These are phyloP conservation scores for Stephania cephalantha DNA, from an alignment of 164 flowering plant species.

Conservation along the genomic window DNA sequence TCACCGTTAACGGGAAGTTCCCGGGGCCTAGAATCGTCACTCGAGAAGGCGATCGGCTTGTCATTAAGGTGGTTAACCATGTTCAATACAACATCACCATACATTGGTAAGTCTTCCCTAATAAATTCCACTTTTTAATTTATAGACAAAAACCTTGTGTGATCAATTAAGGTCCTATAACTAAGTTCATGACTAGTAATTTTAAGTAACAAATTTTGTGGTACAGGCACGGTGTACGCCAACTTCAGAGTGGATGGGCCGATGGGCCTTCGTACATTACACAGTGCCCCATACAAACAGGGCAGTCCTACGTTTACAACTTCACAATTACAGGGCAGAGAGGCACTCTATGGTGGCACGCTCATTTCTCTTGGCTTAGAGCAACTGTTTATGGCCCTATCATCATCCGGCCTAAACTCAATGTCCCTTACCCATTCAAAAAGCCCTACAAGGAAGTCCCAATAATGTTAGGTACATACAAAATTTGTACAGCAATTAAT, in stretches of 20 bases:
- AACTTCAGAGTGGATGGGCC: conserved; percentile 44
- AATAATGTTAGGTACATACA: conserved; percentile 39
- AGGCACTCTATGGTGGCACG: conserved; percentile 60
- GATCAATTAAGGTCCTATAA: neutral
- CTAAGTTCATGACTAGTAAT: neutral
- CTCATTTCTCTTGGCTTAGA: conserved; percentile 52
- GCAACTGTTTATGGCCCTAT: conserved; percentile 48
- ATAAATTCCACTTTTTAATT: neutral
- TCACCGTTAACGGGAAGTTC: conserved; percentile 17
- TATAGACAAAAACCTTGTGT: neutral
- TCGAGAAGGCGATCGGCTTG: conserved; percentile 32
- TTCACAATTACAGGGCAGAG: conserved; percentile 50
- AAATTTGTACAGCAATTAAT: neutral
- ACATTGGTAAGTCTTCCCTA: conserved; percentile 25
- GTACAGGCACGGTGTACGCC: conserved; percentile 57
- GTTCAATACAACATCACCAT: conserved; percentile 27
- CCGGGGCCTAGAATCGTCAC: conserved; percentile 18
- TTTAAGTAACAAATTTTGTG: neutral
- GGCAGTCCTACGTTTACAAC: conserved; percentile 40
- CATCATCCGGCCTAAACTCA: conserved; percentile 40
- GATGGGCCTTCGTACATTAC: conserved; percentile 57
- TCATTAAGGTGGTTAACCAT: conserved; percentile 30
- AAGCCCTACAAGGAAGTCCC: conserved; percentile 50
- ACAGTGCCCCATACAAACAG: conserved; percentile 56
- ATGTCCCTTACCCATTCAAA: conserved; percentile 39